Evolutionary conservation across 805 yeast species (phyloP).

Genomic region (Candida maltosa): DNA sequence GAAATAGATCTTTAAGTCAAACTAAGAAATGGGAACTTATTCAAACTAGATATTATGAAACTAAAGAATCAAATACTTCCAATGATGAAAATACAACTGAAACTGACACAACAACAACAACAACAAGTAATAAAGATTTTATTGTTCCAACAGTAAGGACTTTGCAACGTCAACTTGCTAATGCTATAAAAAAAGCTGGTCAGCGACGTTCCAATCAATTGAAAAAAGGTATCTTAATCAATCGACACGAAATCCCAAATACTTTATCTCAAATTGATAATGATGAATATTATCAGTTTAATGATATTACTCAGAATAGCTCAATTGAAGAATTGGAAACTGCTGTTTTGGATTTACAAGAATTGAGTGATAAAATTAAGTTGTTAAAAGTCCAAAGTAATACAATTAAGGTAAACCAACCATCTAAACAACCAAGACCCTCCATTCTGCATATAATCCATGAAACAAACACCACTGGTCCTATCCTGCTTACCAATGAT

Average conservation of each 20-base stretch:
- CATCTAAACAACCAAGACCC: too few relatives aligned
- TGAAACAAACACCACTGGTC: too few relatives aligned
- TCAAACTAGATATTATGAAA: constrained; percentile 20
- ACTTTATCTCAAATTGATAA: constrained; percentile 9
- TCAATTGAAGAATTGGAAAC: constrained; percentile 24
- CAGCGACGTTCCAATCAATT: constrained; percentile 5
- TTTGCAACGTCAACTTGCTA: constrained; percentile 31
- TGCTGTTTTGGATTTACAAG: constrained; percentile 24
- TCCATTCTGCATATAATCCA: too few relatives aligned
- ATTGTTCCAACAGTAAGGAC: constrained; percentile 35
- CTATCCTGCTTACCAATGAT: too few relatives aligned
- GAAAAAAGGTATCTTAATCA: constrained; percentile 8
- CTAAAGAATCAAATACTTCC: constrained; percentile 8
- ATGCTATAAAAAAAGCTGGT: constrained; percentile 28
- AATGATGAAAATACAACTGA: not conserved
- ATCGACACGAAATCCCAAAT: constrained; percentile 6
- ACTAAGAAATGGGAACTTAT: constrained; percentile 35
- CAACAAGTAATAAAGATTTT: constrained; percentile 7
- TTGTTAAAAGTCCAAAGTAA: constrained; percentile 17
- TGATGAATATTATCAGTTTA: constrained; percentile 10
- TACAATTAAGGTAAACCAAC: constrained; percentile 2
- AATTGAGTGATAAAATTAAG: constrained; percentile 29
- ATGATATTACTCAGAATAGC: constrained; percentile 15
- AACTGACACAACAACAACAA: too few relatives aligned
- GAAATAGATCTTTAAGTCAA: constrained; percentile 29